Evolutionary conservation across 106 monocot species (phyloP), one percentile per base, ranked within the genome.

Genomic region (Phalaenopsis equestris): DNA sequence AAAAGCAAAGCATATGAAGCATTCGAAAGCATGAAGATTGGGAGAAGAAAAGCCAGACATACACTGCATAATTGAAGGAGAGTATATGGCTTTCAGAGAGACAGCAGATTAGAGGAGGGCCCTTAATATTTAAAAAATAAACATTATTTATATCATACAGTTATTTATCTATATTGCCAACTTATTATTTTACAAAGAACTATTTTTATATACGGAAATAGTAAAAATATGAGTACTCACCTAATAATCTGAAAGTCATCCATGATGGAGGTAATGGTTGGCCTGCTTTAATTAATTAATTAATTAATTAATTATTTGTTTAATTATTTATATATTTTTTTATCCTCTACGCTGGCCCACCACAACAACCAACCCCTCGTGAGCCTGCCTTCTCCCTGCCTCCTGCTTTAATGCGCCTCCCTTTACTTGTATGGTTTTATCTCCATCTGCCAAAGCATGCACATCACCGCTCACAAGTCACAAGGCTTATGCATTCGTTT

Each of bases 351-450:
- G 0, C 52, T 14, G 52, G 52, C 2, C 64, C 64, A 23, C 23
- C 24, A 21, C 64, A 24, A 6, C 64, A 52, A 65, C 64, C 64
- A 24, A 65, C 19, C 64, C 21, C 64, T 65, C 64, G 64, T 65
- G 64, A 65, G 64, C 64, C 24, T 65, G 64, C 64, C 64, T 9
- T 65, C 64, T 14, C 23, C 64, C 64, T 65, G 64, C 64, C 64
- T 65, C 64, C 64, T 9, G 1, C 21, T 24, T 65, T 65, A 65
- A 65, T 65, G 64, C 64, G 19, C 64, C 64, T 65, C 21, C 24
- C 64, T 65, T 24, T 9, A 21, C 64, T 21, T 65, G 23, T 65
- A 5, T 65, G 23, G 19, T 9, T 65, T 21, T 30, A 30, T 65
- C 64, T 65, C 64, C 24, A 19, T 65, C 2, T 65, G 6, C 5